Conservation (phyloP, 1,139 yeast genomes). For the Kodamaea sp. region DNA sequence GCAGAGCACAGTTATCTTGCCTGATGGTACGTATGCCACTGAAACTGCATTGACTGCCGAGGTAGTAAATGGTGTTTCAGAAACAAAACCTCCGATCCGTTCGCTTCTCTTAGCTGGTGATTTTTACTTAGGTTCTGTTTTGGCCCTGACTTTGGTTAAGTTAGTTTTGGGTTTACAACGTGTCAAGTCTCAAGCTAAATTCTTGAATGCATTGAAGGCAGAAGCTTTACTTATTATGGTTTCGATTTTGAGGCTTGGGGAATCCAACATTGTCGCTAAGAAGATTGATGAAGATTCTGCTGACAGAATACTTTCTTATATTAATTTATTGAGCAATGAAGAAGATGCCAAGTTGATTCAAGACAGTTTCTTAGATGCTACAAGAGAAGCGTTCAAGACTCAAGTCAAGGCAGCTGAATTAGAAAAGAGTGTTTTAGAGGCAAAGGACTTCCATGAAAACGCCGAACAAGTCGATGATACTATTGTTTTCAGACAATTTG, state of each 20-base stretch:
- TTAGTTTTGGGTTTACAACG: conserved; percentile 75
- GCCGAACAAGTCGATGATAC: conserved; percentile 85
- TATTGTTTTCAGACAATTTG: conserved; percentile 78
- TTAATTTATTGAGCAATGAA: conserved; percentile 71
- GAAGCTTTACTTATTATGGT: conserved; percentile 94
- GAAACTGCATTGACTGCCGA: conserved; percentile 77
- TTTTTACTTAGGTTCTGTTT: conserved; percentile 84
- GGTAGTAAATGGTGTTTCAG: conserved; percentile 8
- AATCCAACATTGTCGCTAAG: conserved; percentile 67
- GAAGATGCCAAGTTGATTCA: conserved; percentile 51
- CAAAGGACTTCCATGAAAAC: conserved; percentile 59
- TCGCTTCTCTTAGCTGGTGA: conserved; percentile 82
- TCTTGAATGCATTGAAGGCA: conserved; percentile 82
- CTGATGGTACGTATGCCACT: conserved; percentile 98
- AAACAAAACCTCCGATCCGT: conserved; percentile 67
- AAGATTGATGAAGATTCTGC: conserved; percentile 93
- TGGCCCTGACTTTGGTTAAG: conserved; percentile 86
- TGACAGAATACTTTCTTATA: conserved; percentile 83
- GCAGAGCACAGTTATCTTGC: conserved; percentile 79
- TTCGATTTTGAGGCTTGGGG: conserved; percentile 86
- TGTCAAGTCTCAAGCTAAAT: conserved; percentile 49
- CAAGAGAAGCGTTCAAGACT: conserved; percentile 74
- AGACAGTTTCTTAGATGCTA: conserved; percentile 79
- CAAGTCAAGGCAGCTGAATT: conserved; percentile 55
- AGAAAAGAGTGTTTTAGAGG: conserved; percentile 55